Evolutionary conservation across 495 filamentous ascomycete species (phyloP).

Genomic region (Tuber aestivum): DNA sequence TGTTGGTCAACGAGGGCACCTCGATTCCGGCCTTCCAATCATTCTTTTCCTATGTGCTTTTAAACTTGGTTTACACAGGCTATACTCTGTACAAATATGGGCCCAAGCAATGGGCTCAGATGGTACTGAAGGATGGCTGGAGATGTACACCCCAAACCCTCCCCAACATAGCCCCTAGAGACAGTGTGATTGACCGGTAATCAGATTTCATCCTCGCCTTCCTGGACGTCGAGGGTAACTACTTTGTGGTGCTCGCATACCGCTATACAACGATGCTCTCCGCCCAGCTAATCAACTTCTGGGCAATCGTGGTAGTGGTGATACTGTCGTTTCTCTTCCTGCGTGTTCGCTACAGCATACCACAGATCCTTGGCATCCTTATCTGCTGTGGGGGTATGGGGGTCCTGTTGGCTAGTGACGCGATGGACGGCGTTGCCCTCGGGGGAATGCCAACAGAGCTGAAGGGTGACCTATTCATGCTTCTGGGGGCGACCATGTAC

Average conservation of each 20-base stretch:
- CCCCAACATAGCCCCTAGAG: background rate
- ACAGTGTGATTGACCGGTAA: background rate
- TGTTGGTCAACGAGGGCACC: constrained; percentile 62
- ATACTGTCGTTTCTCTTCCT: constrained; percentile 74
- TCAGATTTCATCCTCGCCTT: constrained; percentile 79
- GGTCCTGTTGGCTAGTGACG: constrained; percentile 78
- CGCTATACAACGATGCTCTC: constrained; percentile 84
- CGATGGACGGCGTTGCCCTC: constrained; percentile 64
- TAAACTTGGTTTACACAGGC: constrained; percentile 73
- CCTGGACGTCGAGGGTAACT: constrained; percentile 93
- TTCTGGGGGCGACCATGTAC: constrained; percentile 84
- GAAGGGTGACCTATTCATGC: constrained; percentile 87
- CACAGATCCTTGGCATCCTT: constrained; percentile 79
- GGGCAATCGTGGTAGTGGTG: constrained; percentile 93
- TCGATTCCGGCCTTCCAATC: constrained; percentile 96
- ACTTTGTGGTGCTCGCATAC: constrained; percentile 93
- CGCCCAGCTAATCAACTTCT: constrained; percentile 96
- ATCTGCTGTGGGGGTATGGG: constrained; percentile 92
- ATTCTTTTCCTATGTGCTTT: constrained; percentile 85
- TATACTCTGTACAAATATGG: constrained; percentile 80
- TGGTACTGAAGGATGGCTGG: constrained; percentile 72
- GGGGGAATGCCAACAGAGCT: constrained; percentile 64
- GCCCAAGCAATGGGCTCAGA: constrained; percentile 57
- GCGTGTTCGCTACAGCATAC: constrained; percentile 75
- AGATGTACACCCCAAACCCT: constrained; percentile 53